Evolutionary conservation across 352 stramenopile species (phyloP), one percentile per base, ranked within the genome.

Genomic region (Globisporangium ultimum): DNA sequence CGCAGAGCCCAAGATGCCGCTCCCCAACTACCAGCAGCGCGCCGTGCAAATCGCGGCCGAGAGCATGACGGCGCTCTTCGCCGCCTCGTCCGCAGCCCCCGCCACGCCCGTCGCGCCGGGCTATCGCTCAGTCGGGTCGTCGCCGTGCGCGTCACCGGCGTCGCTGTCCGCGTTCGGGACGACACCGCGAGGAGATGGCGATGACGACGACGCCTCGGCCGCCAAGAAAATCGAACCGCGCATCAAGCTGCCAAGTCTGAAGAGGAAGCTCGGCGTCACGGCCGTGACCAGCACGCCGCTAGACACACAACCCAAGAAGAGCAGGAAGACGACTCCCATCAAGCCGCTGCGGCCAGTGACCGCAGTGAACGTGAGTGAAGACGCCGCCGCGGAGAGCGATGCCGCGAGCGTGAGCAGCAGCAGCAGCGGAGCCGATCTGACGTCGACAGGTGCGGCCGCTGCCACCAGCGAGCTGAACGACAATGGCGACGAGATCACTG

Each of bases 11-110:
- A 17, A 43, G 14, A 43, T 43, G 38, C 11, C 38, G 38, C 8
- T 43, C 24, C 24, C 24, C 15, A 49, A 63, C n/a, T 34, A 58
- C 10, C 49, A 63, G 42, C 58, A 43, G 17, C 49, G 58, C 58
- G 58, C 49, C 3, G 41, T 56, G 22, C 40, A 49, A 24, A 53
- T 63, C 41, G 58, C 58, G 17, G 58, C 28, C 28, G 49, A 53
- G 49, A 63, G 58, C 43, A 55, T 60, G 42, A 53, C 58, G 5
- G 36, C 52, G n/a, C 55, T 61, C 36, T 48, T 53, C 47, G 22
- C 47, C 38, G 2, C 46, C 43, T 13, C 48, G 38, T 43, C 38
- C 3, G 38, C 38, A 2, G 3, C 38, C 11, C 14, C 38, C 5
- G 24, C 24, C 24, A 32, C 24, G 24, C 24, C 24, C 2, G 24